Conservation (phyloP, 345 rosid genomes). For the Aurinia saxatilis region DNA sequence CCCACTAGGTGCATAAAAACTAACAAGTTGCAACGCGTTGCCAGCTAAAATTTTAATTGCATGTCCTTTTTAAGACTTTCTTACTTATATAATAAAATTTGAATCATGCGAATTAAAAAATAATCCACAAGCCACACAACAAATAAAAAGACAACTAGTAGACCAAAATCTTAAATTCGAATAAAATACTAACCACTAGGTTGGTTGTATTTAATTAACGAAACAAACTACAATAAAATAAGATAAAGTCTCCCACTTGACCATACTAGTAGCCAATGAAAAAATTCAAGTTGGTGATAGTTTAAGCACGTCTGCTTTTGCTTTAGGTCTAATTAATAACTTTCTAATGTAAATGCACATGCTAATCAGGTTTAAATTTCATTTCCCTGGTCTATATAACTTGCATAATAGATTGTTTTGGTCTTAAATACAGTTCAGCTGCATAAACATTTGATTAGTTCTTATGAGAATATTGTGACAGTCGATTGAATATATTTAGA, state of each 20-base stretch:
- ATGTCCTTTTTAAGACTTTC: conserved; percentile 16
- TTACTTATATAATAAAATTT: neutral
- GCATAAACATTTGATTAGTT: neutral
- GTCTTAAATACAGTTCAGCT: neutral
- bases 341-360: conserved; percentile 15
- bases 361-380: conserved; percentile 9
- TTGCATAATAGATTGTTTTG: neutral
- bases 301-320: conserved; percentile 17
- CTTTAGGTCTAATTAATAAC: neutral
- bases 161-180: conserved; percentile 10
- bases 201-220: conserved; percentile 1
- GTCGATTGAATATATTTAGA: neutral
- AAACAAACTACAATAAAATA: neutral
- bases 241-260: conserved; percentile 26
- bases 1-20: conserved; percentile 19
- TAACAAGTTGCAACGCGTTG: conserved; percentile 26
- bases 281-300: conserved; percentile 23
- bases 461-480: neutral
- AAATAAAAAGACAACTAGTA: neutral
- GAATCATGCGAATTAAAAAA: conserved; percentile 9
- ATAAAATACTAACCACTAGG: conserved; percentile 15
- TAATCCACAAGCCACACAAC: neutral
- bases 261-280: conserved; percentile 16
- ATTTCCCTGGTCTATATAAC: neutral
- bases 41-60: conserved; percentile 21